A percentile compares a stretch with the other conserved stretches of the same genome.
These are phyloP conservation scores for Cladochytrium replicatum DNA, from an alignment of 192 early-diverging fungal species.

Conservation along the genomic window DNA sequence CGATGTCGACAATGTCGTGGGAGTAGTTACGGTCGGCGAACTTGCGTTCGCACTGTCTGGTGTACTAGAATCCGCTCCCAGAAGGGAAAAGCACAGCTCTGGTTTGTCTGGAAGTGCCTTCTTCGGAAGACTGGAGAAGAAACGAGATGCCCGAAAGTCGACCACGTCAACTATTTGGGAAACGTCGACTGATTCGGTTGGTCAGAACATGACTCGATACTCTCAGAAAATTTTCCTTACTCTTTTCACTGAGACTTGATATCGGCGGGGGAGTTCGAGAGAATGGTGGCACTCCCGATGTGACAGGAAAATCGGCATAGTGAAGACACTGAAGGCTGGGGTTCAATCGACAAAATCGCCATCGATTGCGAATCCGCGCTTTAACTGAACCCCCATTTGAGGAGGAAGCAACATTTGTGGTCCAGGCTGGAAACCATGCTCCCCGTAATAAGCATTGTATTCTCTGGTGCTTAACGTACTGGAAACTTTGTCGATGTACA, in stretches of 20 bases:
- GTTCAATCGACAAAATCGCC: slow-evolving; percentile 53
- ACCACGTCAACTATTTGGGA: slow-evolving; percentile 30
- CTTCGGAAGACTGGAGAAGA: slow-evolving; percentile 23
- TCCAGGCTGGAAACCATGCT: slow-evolving; percentile 56
- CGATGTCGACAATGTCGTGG: slow-evolving; percentile 14
- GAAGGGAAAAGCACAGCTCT: slow-evolving; percentile 38
- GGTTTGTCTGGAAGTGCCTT: slow-evolving; percentile 22
- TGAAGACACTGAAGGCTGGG: slow-evolving; percentile 48
- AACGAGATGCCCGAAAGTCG: slow-evolving; percentile 31
- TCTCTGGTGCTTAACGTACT: slow-evolving; percentile 58
- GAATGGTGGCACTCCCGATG: slow-evolving; percentile 19
- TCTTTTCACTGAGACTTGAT: too few species aligned
- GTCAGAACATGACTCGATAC: not conserved
- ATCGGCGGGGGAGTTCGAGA: slow-evolving; percentile 33
- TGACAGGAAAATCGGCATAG: slow-evolving; percentile 55
- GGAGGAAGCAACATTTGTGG: too few species aligned
- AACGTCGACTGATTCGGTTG: slow-evolving; percentile 33
- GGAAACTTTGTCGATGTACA: too few species aligned
- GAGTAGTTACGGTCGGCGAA: slow-evolving; percentile 5
- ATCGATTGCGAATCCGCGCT: slow-evolving; percentile 15
- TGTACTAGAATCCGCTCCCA: slow-evolving; percentile 12
- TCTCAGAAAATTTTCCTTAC: slow-evolving; percentile 26
- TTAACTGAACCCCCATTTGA: too few species aligned
- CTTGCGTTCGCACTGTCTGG: too few species aligned
- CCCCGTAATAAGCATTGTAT: slow-evolving; percentile 51